Evolutionary conservation across 805 yeast genomes (phyloP).

Genomic region (Candida vaughaniae): DNA sequence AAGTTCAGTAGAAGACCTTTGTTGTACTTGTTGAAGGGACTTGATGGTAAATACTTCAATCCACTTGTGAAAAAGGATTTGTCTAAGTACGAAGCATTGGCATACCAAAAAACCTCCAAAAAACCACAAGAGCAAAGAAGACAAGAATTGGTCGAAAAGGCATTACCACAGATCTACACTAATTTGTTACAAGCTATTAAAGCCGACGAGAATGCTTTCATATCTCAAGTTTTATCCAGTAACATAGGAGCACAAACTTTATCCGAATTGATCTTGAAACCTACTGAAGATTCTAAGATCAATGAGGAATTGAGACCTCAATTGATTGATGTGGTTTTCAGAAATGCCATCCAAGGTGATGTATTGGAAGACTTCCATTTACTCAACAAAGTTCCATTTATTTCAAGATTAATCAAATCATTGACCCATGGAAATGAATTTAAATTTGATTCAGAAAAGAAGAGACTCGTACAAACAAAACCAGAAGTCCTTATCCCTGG

Average conservation of each 20-base stretch:
- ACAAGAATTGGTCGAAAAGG: constrained; percentile 60
- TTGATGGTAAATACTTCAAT: constrained; percentile 78
- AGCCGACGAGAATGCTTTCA: constrained; percentile 34
- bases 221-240: constrained; percentile 55
- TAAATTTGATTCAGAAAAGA: constrained; percentile 52
- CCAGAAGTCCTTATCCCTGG: constrained; percentile 42
- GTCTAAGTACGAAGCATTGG: constrained; percentile 55
- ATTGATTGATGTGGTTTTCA: constrained; percentile 56
- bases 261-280: constrained; percentile 62
- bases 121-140: constrained; percentile 80
- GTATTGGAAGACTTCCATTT: constrained; percentile 66
- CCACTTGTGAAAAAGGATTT: constrained; percentile 65
- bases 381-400: constrained; percentile 63
- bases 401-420: constrained; percentile 70
- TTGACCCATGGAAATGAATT: constrained; percentile 85
- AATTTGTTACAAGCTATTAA: constrained; percentile 38
- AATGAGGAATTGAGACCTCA: constrained; percentile 41
- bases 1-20: constrained; percentile 89
- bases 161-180: constrained; percentile 64
- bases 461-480: constrained; percentile 47
- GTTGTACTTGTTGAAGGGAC: constrained; percentile 73
- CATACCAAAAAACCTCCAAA: constrained; percentile 67
- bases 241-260: constrained; percentile 83
- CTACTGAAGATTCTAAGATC: constrained; percentile 36
- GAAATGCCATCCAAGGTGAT: constrained; percentile 60